Base-by-base conservation (phyloP, 331 rosid genomes). In the Malus hybrid region DNA sequence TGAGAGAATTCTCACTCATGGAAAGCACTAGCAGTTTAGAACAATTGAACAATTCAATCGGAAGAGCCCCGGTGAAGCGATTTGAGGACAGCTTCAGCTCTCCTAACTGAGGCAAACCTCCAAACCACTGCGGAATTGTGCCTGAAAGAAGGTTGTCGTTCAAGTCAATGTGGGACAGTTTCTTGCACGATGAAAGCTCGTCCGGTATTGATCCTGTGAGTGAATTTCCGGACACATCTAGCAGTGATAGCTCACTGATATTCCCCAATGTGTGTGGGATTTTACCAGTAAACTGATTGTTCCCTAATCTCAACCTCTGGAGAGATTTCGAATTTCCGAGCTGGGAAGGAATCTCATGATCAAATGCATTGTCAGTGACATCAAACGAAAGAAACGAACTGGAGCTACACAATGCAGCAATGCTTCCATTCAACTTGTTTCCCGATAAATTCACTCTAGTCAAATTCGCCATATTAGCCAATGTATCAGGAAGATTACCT, bases 401-500 rank as follows among this genome's bases (percentile, higher is more conserved):
- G 5, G 98, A 93, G 75, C 85, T 78, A 81, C 90, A 86, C 83
- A 93, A 65, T 18, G 86, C 82, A 76, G 86, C 84, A 77, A 93
- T 62, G 69, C 92, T 90, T 5, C 98, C 97, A 79, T 88, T 93
- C 75, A 93, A 65, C 70, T 82, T 85, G 84, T 93, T 93, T 65
- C 65, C 69, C 7, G 97, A 93, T 20, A 93, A 85, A 79, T 93
- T 93, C 76, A 93, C 87, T 76, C 98, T 78, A 59, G 96, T 89
- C 83, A 91, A 85, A 65, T 93, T 93, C 59, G 79, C 74, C 72
- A 88, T 67, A 70, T 78, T 74, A 79, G 80, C 82, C 70, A 93
- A 86, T 52, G 84, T 77, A 73, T 64, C 81, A 81, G 98, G 97
- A 56, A 91, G 92, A 79, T 79, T 86, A 86, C 98, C 98, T 89